Base-by-base conservation (phyloP, 2,329 filamentous ascomycete species). In the Hypomyces perniciosus region DNA sequence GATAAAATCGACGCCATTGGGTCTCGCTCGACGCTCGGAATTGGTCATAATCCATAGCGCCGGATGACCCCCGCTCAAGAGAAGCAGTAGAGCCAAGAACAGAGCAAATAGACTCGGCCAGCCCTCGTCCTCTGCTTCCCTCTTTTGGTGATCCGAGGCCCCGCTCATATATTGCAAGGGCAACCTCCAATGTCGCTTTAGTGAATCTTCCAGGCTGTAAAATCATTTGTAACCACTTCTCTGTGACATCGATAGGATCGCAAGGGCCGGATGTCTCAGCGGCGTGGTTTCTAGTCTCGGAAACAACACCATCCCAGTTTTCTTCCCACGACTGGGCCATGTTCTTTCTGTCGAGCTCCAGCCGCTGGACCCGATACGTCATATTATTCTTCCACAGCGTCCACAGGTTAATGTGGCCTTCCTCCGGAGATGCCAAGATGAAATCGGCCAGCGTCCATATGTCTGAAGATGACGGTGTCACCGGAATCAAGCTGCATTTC, bases 1-100 rank as follows among this genome's bases (percentile, higher is more conserved):
- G 84, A 72, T 90, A 96, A 68, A 95, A 95, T 46, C 88, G 82
- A 56, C 87, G 83, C 93, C 93, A 99, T 65, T 96, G 90, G 8
- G 80, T 78, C 62, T 93, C 86, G 48, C 86, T 84, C 31, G 88
- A 84, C 33, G 76, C 73, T 51, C 86, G 80, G 64, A 91, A 93
- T 51, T 84, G 78, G 27, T 86, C 82, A 59, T 88, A 89, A 61
- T 95, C 86, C 68, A 88, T 81, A 29, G 78, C 79, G 10, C 83
- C 83, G 10, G 81, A 77, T 8, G 81, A 72, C 30, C 73, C 75
- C 48, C 81, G 82, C 41, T 80, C 78, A 34, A 91, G 71, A 1
- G 80, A 76, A 10, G 88, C 83, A 8, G 86, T 86, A 6, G 83
- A 79, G 12, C 84, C 81, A 34, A 96, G 76, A 1, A 86, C 81